A percentile compares a stretch with the other conserved stretches of the same genome.
phyloP scores from a whole-genome alignment of 1,284 basidiomycete species.

The Leccinum solheimii region DNA sequence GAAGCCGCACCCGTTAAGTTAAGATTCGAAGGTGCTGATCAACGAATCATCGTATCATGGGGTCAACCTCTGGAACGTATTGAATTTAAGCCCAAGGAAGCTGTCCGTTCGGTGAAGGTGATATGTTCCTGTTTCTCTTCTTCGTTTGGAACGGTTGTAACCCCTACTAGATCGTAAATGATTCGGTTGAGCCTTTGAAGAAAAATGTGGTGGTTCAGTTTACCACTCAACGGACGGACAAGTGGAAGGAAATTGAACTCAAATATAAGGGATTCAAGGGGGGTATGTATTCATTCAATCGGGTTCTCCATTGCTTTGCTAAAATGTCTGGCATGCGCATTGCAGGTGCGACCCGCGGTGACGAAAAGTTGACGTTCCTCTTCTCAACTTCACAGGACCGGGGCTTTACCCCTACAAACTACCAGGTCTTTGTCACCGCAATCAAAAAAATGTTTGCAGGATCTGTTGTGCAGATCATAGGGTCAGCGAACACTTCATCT shows the following conservation, averaged over 20 bases:
- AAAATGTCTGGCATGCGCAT: not conserved
- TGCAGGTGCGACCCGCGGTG: constrained; percentile 20
- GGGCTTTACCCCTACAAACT: constrained; percentile 21
- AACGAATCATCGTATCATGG: constrained; percentile 13
- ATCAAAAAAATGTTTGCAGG: constrained; percentile 5
- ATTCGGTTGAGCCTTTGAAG: constrained; percentile 9
- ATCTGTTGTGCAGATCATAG: constrained; percentile 4
- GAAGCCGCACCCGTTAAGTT: constrained; percentile 16
- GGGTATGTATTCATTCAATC: constrained; percentile 18
- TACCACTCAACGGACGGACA: not conserved
- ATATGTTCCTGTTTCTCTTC: not conserved
- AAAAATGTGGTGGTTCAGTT: constrained; percentile 30
- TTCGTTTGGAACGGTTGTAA: not conserved
- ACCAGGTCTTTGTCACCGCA: constrained; percentile 24
- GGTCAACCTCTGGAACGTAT: constrained; percentile 16
- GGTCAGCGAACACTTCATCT: constrained; percentile 18
- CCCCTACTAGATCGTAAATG: constrained; percentile 26
- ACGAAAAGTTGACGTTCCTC: constrained; percentile 17
- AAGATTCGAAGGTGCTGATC: constrained; percentile 13
- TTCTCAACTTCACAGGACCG: constrained; percentile 25
- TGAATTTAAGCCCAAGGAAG: constrained; percentile 23
- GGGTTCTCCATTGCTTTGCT: not conserved
- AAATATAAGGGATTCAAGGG: constrained; percentile 23
- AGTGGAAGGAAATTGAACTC: constrained; percentile 17
- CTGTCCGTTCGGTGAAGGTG: constrained; percentile 19